These are phyloP conservation scores for Aspergillus floridensis DNA, from an alignment of 2,329 filamentous ascomycete genomes.

Conservation along the genomic window DNA sequence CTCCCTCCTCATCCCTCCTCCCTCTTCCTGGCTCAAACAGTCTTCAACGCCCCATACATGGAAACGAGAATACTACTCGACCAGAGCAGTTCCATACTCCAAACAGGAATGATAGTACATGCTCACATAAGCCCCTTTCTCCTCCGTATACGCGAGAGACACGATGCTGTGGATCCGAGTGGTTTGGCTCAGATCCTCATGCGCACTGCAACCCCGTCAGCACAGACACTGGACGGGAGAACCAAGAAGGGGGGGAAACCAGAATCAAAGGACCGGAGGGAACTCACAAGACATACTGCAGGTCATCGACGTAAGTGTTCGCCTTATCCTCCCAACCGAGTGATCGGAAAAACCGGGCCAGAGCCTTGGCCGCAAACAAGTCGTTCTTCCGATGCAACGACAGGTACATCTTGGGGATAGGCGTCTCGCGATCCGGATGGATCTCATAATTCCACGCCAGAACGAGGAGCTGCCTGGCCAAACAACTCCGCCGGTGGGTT, in stretches of 20 bases:
- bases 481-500: no score
- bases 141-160: conserved; percentile 5
- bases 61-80: no score
- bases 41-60: no score
- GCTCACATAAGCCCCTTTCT: conserved; percentile 5
- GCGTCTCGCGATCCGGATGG: neutral
- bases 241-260: neutral
- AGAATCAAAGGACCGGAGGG: no score
- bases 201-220: neutral
- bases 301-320: neutral
- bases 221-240: neutral
- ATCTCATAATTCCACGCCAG: conserved; percentile 1
- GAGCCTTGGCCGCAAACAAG: neutral
- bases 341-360: neutral
- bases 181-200: neutral
- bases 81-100: neutral
- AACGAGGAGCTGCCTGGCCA: neutral
- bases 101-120: conserved; percentile 1
- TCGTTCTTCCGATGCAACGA: neutral
- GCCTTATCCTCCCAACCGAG: neutral
- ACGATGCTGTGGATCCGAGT: neutral
- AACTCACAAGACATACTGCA: conserved; percentile 1
- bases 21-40: no score
- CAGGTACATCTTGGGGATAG: conserved; percentile 3
- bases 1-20: no score